Evolutionary conservation across 345 rosid species (phyloP), one percentile per base, ranked within the genome.

Genomic region (Lepidium africanum): DNA sequence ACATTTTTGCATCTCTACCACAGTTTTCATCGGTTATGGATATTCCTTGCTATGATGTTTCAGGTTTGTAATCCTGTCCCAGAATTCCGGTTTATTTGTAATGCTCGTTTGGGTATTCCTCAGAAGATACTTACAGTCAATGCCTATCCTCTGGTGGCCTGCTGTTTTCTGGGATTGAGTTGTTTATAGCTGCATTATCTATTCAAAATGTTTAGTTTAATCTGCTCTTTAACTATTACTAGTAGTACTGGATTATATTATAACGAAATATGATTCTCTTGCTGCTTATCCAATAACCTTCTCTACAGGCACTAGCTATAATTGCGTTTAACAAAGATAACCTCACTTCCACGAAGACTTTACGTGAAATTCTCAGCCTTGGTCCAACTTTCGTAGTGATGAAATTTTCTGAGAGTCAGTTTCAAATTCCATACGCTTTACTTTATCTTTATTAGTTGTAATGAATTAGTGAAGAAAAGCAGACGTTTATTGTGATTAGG

Each of bases 1-100:
- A 85, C 99, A 38, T 91, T 87, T 82, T 77, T 94, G 76, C 99
- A 94, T 85, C 91, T 94, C 60, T 94, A 87, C 73, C 99, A 89
- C 67, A 94, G 97, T 79, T 94, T 94, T 77, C 97, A 91, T 67
- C 96, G 99, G 25, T 86, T 94, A 32, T 94, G 99, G 99, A 89
- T 94, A 72, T 94, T 94, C 82, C 92, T 94, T 37, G 75, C 76
- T 65, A 84, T 94, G 97, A 94, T 94, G 99, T 91, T 94, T 77
- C 99, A 94, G 98, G 98, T 93, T 64, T 72, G 84, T 25, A 36
- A 43, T 40, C 59, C 61, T 12, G 10, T 45, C 45, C 46, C 45
- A 15, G 52, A 46, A 41, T 43, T 60, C 50, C 50, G 11, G 27
- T 67, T 52, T 67, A 25, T 45, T 47, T 67, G 53, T 40, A 3